Percentiles rank a stretch among this genome's conserved stretches.
These are phyloP conservation scores for Xylaria sp. DNA, from an alignment of 2,329 filamentous ascomycete species.

Conservation along the genomic window DNA sequence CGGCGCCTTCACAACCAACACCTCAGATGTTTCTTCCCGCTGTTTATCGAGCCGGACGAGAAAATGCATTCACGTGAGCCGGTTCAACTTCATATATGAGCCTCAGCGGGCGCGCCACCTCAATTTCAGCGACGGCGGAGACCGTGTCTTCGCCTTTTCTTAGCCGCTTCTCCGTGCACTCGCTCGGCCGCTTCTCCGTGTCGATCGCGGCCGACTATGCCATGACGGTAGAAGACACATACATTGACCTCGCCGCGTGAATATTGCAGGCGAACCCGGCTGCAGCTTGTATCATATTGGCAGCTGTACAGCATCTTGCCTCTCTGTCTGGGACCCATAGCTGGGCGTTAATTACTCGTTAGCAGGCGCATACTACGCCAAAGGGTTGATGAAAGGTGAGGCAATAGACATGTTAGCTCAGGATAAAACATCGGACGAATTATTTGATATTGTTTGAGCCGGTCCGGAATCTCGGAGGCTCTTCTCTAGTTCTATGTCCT, in stretches of 20 bases:
- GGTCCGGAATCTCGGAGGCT: too few relatives aligned
- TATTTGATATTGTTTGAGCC: too few relatives aligned
- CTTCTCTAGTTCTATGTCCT: too few relatives aligned
- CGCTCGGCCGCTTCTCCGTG: neutral
- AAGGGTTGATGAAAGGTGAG: conserved; percentile 17
- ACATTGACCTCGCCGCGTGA: neutral
- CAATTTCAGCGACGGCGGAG: neutral
- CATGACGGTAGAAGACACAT: neutral
- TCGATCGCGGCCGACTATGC: neutral
- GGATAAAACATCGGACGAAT: too few relatives aligned
- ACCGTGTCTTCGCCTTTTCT: conserved; percentile 26
- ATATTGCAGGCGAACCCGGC: neutral
- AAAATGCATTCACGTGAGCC: conserved; percentile 13
- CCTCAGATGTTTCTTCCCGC: conserved; percentile 7
- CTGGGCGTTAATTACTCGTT: conserved; percentile 2
- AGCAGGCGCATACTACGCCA: conserved; percentile 16
- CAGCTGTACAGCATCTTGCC: conserved; percentile 8
- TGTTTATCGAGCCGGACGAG: conserved; percentile 10
- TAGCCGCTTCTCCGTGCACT: conserved; percentile 10
- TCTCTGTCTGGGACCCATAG: conserved; percentile 1
- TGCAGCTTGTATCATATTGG: neutral
- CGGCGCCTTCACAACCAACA: neutral
- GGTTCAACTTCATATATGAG: conserved; percentile 21
- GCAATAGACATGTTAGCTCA: conserved; percentile 2
- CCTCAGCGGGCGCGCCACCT: conserved; percentile 17